These are phyloP conservation scores for Sphagnum fallax DNA, from an alignment of 228 moss, liverwort and hornwort species.

Conservation along the genomic window DNA sequence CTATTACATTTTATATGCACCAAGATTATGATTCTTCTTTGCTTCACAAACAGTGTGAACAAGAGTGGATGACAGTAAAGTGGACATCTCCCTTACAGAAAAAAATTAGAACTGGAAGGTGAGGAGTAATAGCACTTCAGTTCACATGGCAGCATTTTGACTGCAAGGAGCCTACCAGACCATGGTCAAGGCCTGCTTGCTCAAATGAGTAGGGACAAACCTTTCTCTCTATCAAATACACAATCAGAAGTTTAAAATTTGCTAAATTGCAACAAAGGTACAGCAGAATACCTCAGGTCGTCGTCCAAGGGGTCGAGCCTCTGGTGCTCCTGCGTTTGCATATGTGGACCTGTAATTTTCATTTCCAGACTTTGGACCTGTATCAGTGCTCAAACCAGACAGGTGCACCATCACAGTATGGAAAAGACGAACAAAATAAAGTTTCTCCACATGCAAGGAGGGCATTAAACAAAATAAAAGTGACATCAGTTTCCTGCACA, in stretches of 20 bases:
- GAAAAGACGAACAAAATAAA: not conserved
- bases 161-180: too few species aligned
- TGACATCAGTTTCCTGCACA: not conserved
- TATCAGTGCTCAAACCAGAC: not conserved
- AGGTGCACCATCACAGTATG: not conserved
- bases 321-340: slow-evolving; percentile 42
- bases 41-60: not conserved
- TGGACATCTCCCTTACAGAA: too few species aligned
- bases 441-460: not conserved
- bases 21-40: not conserved
- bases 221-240: not conserved
- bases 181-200: too few species aligned
- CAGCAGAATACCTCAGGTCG: slow-evolving; percentile 59
- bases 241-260: not conserved
- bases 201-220: too few species aligned
- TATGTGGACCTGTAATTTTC: slow-evolving; percentile 55
- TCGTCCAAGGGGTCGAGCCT: slow-evolving; percentile 72
- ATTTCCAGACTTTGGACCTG: not conserved
- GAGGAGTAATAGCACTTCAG: too few species aligned
- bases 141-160: too few species aligned
- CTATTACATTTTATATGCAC: not conserved
- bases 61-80: too few species aligned
- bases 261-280: not conserved
- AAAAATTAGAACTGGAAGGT: too few species aligned
- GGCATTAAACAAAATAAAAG: not conserved